Conservation (phyloP, 2,329 filamentous ascomycete genomes). For the Cercospora sp. region DNA sequence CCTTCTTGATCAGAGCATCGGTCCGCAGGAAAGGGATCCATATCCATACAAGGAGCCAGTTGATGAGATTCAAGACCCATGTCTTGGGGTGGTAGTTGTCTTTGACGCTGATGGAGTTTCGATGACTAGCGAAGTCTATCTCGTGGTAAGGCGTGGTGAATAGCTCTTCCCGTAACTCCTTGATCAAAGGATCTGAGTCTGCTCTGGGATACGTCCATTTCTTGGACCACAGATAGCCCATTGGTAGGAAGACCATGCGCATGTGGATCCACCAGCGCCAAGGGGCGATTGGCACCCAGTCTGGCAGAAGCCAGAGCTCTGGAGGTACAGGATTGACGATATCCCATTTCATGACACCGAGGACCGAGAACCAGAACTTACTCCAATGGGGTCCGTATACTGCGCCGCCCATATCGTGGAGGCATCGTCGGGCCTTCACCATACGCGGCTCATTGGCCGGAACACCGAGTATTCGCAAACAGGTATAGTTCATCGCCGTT, state of each 20-base stretch:
- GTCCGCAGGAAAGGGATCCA: conserved; percentile 78
- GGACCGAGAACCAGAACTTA: conserved; percentile 90
- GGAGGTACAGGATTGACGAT: conserved; percentile 92
- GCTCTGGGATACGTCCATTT: conserved; percentile 70
- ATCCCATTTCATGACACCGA: conserved; percentile 85
- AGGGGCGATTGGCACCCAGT: conserved; percentile 40
- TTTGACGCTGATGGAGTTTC: conserved; percentile 74
- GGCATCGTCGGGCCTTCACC: conserved; percentile 75
- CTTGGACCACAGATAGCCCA: conserved; percentile 87
- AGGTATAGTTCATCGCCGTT: conserved; percentile 82
- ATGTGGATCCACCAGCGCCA: conserved; percentile 73
- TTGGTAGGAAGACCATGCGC: conserved; percentile 90
- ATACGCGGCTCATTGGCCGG: conserved; percentile 80
- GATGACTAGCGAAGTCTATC: conserved; percentile 74
- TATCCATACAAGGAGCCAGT: conserved; percentile 75
- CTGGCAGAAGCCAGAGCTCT: conserved; percentile 70
- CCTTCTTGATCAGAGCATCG: conserved; percentile 64
- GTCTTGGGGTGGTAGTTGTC: conserved; percentile 96
- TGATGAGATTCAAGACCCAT: conserved; percentile 74
- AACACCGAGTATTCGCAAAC: conserved; percentile 77
- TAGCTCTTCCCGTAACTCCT: conserved; percentile 73
- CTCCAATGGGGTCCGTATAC: conserved; percentile 86
- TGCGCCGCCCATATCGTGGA: conserved; percentile 85
- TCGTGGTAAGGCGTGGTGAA: conserved; percentile 75
- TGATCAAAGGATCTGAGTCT: conserved; percentile 64